Base-by-base conservation (phyloP, 179 eudicot species). In the Drosera spatulata region DNA sequence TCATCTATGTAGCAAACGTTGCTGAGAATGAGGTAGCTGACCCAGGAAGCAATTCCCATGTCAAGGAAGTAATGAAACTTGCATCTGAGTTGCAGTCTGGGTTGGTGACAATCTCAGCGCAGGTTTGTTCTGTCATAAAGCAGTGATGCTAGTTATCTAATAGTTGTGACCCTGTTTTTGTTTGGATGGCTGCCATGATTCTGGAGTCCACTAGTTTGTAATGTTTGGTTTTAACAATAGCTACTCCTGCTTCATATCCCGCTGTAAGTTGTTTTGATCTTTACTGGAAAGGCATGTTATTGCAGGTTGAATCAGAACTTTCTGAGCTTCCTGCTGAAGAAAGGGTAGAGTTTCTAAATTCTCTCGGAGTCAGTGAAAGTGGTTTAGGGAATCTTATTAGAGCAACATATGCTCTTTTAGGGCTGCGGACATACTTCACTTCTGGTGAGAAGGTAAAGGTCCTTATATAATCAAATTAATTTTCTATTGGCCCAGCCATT, bases 271-370 rank as follows among this genome's bases (percentile, higher is more conserved):
- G 33, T 22, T 22, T 22, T 22, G 33, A 50, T 10, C 46, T 6
- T 55, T 22, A 55, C 53, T 53, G 40, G 38, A 46, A 38, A 43
- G 41, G 11, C 10, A 9, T 39, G 51, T 12, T 41, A 12, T 49
- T 72, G 66, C 84, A 93, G 99, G 99, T 93, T 57, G 99, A 93
- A 74, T 80, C 99, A n/a, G 97, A 93, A 80, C 95, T 93, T 59
- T 72, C 88, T 53, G 97, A 93, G 70, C 95, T 93, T 68, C 91
- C 94, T 45, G 61, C 80, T 41, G 99, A 90, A 61, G 99, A 93
- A 75, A 81, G 97, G 71, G 66, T 75, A 66, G 99, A 93, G 72
- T 93, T 74, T 77, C 69, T 93, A 77, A 66, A 69, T 39, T 93
- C 99, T 51, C 95, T 93, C 67, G 99, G 97, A 59, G 95, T 93